These are phyloP conservation scores for Cladosporium velox DNA, from an alignment of 2,329 filamentous ascomycete genomes.

Conservation along the genomic window DNA sequence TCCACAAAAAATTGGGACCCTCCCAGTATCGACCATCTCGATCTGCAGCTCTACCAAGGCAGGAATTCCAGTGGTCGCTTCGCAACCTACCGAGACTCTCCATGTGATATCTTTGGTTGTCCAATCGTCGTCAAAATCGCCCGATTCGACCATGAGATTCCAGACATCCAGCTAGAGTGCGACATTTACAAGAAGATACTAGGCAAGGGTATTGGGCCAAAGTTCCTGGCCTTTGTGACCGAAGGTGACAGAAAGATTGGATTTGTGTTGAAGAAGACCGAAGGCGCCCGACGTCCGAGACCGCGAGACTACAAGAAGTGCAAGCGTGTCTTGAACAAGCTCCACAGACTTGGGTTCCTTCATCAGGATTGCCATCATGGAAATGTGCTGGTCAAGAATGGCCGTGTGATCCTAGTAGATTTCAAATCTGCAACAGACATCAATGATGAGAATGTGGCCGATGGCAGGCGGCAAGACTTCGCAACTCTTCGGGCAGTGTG, in stretches of 20 bases:
- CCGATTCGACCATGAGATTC: background rate
- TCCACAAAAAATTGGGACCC: background rate
- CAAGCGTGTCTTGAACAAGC: background rate
- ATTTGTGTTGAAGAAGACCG: background rate
- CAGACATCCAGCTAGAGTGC: background rate
- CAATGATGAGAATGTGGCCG: background rate
- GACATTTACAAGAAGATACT: background rate
- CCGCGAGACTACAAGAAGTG: background rate
- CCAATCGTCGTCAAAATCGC: background rate
- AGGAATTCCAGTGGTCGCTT: background rate
- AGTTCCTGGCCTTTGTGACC: background rate
- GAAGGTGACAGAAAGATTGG: background rate
- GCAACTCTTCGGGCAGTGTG: background rate
- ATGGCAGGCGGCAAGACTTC: background rate
- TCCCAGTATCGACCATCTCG: background rate
- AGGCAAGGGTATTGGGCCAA: background rate
- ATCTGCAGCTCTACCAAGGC: background rate
- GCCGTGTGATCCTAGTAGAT: background rate
- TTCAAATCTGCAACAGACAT: background rate
- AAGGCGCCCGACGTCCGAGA: background rate
- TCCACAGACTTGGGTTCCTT: background rate
- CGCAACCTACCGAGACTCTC: background rate
- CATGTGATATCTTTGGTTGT: background rate
- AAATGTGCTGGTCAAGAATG: background rate
- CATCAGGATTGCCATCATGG: background rate